Evolutionary conservation across 2,329 filamentous ascomycete genomes (phyloP).

Genomic region (Colletotrichum sp.): DNA sequence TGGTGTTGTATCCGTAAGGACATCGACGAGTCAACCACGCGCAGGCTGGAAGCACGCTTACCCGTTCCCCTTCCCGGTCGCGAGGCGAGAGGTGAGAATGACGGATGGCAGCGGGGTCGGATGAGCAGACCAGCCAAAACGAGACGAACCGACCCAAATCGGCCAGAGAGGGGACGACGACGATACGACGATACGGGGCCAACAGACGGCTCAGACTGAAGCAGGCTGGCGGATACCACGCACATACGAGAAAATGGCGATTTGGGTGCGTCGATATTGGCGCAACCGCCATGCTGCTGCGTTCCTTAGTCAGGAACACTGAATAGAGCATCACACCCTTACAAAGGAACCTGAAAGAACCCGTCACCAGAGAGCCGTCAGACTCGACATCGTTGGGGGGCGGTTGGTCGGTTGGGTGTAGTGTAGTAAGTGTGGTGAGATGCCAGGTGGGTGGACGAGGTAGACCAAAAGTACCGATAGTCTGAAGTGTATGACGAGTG

Average conservation of each 20-base stretch:
- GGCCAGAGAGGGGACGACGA: neutral
- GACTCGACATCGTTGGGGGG: neutral
- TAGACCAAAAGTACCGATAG: neutral
- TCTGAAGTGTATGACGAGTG: slow-evolving; percentile 1
- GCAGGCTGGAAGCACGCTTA: neutral
- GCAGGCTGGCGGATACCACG: neutral
- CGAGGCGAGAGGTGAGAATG: neutral
- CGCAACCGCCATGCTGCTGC: neutral
- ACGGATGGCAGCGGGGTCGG: slow-evolving; percentile 2
- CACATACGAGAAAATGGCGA: neutral
- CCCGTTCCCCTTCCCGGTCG: neutral
- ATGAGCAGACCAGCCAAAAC: neutral
- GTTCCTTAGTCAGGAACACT: slow-evolving; percentile 16
- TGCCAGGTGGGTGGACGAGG: neutral
- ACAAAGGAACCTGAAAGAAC: neutral
- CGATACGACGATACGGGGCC: neutral
- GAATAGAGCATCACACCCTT: slow-evolving; percentile 5
- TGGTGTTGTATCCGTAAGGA: neutral
- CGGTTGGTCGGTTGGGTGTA: neutral
- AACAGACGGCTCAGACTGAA: neutral
- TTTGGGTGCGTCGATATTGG: slow-evolving; percentile 6
- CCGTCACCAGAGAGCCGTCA: neutral
- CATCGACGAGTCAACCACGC: neutral
- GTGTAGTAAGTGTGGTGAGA: neutral
- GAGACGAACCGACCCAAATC: slow-evolving; percentile 4